These are phyloP conservation scores for Dentipellis sp. DNA, from an alignment of 768 basidiomycete genomes.

Conservation along the genomic window DNA sequence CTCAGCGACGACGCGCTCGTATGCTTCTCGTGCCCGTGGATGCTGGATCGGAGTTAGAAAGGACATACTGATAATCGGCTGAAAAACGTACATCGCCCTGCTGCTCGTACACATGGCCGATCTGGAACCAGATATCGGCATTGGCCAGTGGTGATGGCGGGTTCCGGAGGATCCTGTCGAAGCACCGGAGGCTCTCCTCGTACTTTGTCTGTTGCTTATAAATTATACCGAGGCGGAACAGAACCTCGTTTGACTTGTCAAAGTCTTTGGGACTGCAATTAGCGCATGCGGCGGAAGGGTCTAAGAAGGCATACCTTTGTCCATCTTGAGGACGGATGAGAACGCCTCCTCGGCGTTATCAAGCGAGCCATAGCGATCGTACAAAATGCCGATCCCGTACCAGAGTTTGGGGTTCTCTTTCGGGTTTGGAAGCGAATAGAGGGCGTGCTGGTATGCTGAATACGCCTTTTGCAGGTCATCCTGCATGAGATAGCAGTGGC, in stretches of 20 bases:
- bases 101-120: conserved; percentile 97
- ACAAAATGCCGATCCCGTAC: conserved; percentile 99
- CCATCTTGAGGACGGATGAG: conserved; percentile 91
- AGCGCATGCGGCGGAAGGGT: neutral
- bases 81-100: conserved; percentile 74
- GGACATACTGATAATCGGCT: neutral
- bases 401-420: conserved; percentile 99
- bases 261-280: conserved; percentile 53
- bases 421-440: conserved; percentile 91
- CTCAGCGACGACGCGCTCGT: conserved; percentile 89
- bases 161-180: conserved; percentile 92
- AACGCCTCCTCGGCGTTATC: conserved; percentile 99
- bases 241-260: conserved; percentile 97
- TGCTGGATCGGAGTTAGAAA: conserved; percentile 42
- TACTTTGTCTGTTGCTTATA: conserved; percentile 99
- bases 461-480: conserved; percentile 99
- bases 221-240: conserved; percentile 96
- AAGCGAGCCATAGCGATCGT: conserved; percentile 95
- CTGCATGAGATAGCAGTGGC: conserved; percentile 98
- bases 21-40: conserved; percentile 85
- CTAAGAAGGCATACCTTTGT: conserved; percentile 60
- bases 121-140: conserved; percentile 99
- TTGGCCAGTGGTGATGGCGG: conserved; percentile 94
- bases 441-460: conserved; percentile 95
- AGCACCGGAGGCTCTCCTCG: conserved; percentile 79